phyloP scores from a whole-genome alignment of 768 basidiomycete genomes.

The Sporobolomyces pararoseus region DNA sequence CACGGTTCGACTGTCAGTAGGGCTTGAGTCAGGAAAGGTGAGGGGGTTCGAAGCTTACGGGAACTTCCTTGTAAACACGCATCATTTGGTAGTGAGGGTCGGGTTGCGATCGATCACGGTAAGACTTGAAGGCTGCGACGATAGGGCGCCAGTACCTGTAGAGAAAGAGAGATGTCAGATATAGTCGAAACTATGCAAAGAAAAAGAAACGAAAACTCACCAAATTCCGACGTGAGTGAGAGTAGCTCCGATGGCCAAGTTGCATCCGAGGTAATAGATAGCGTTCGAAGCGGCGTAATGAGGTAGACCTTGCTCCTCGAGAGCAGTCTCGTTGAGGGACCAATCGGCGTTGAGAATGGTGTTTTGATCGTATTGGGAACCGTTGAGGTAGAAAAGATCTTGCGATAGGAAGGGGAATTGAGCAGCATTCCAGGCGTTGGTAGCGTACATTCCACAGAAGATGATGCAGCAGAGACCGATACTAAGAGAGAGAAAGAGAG shows the following conservation, averaged over 20 bases:
- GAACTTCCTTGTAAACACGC: constrained; percentile 3
- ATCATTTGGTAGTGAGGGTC: constrained; percentile 25
- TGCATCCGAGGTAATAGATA: constrained; percentile 39
- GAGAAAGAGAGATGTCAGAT: background rate
- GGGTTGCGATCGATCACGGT: constrained; percentile 34
- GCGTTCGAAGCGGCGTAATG: constrained; percentile 36
- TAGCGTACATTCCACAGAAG: constrained; percentile 38
- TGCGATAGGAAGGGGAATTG: constrained; percentile 49
- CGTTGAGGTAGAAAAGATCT: constrained; percentile 44
- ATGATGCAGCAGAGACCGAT: constrained; percentile 41
- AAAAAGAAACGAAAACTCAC: background rate
- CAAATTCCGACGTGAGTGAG: constrained; percentile 41
- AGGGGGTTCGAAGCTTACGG: background rate
- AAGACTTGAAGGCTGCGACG: constrained; percentile 30
- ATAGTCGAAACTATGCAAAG: background rate
- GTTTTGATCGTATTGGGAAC: constrained; percentile 44
- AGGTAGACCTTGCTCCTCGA: constrained; percentile 26
- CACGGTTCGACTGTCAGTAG: background rate
- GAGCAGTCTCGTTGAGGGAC: constrained; percentile 43
- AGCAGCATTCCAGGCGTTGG: constrained; percentile 46
- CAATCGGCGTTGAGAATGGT: constrained; percentile 44
- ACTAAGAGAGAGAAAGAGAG: background rate
- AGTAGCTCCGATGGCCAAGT: constrained; percentile 46
- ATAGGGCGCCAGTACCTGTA: constrained; percentile 21
- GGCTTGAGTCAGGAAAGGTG: no score